Base-by-base conservation (phyloP, 305 asterid genomes). In the Fraxinus greggii region DNA sequence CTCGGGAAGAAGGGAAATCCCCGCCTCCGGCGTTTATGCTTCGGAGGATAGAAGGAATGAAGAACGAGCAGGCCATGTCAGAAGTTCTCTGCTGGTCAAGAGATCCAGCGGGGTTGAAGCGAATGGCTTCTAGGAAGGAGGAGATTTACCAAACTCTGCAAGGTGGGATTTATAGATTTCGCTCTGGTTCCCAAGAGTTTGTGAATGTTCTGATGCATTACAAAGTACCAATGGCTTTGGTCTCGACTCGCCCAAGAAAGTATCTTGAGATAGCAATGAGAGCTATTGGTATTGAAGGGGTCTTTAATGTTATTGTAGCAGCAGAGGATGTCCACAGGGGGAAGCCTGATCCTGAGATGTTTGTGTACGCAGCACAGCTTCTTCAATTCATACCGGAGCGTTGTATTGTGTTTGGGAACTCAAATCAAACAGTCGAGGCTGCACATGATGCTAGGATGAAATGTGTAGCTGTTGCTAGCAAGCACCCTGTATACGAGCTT, bases 31-130 rank as follows among this genome's bases (percentile, higher is more conserved):
- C 93, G 40, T 94, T 93, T 84, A 82, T 95, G 86, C 94, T 95
- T 28, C 84, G 88, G 32, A 86, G 99, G 80, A 87, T 95, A 2
- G 95, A 93, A 85, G 99, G 99, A 31, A 95, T 95, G 98, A 95
- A 95, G 80, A 95, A 89, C 3, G 98, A 95, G 90, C 99, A 95
- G 80, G 99, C 98, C 0, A 94, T 95, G 24, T 88, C 97, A 0
- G 99, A 95, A 82, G 98, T 95, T 84, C 97, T 95, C 45, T 95
- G 98, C 85, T 94, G 99, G 99, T 90, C 98, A 1, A 90, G 99
- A 80, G 97, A 95, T 86, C 94, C 92, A 1, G 81, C 82, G 51
- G 89, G 87, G 56, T 23, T 94, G 76, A 92, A 83, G 83, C 88
- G 93, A 87, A 83, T 95, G 91, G 90, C 97, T 1, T 36, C 88